Percentiles rank a stretch among this genome's conserved stretches.
phyloP scores from a whole-genome alignment of 768 basidiomycete genomes.

The Termitomyces sp. region DNA sequence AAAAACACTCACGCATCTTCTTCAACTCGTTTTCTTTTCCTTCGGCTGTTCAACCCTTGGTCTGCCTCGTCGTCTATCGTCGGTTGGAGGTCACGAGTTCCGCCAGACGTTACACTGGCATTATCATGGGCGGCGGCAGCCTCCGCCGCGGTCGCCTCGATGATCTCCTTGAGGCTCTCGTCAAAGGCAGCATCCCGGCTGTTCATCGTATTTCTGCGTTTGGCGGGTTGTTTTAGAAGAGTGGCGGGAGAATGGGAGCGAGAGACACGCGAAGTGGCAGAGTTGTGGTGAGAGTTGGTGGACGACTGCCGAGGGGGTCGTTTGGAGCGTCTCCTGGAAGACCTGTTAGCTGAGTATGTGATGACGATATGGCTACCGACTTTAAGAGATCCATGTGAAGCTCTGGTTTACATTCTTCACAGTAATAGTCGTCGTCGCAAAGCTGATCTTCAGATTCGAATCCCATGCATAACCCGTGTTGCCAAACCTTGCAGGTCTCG shows the following conservation, averaged over 20 bases:
- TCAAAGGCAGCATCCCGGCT: constrained; percentile 94
- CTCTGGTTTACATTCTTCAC: constrained; percentile 90
- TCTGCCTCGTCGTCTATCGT: constrained; percentile 53
- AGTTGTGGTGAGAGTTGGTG: constrained; percentile 56
- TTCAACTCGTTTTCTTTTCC: constrained; percentile 76
- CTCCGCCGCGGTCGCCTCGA: constrained; percentile 72
- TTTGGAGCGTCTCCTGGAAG: constrained; percentile 58
- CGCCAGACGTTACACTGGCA: constrained; percentile 30
- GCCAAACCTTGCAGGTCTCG: constrained; percentile 97
- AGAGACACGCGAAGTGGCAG: constrained; percentile 57
- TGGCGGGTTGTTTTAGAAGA: constrained; percentile 62
- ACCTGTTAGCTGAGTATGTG: constrained; percentile 14
- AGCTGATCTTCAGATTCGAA: constrained; percentile 76
- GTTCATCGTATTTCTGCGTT: constrained; percentile 96
- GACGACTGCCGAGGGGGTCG: constrained; percentile 65
- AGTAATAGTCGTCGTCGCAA: constrained; percentile 83
- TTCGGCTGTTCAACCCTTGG: constrained; percentile 37
- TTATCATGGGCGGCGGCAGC: constrained; percentile 54
- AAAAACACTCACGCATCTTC: constrained; percentile 63
- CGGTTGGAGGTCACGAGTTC: constrained; percentile 33
- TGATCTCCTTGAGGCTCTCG: constrained; percentile 77
- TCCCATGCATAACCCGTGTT: constrained; percentile 96
- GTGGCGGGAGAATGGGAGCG: constrained; percentile 73
- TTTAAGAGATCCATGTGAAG: constrained; percentile 79
- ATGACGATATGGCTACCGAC: constrained; percentile 42